A percentile compares a stretch with the other conserved stretches of the same genome.
These are phyloP conservation scores for Rutidosis leptorrhynchoides DNA, from an alignment of 129 eudicot genomes.

Conservation along the genomic window DNA sequence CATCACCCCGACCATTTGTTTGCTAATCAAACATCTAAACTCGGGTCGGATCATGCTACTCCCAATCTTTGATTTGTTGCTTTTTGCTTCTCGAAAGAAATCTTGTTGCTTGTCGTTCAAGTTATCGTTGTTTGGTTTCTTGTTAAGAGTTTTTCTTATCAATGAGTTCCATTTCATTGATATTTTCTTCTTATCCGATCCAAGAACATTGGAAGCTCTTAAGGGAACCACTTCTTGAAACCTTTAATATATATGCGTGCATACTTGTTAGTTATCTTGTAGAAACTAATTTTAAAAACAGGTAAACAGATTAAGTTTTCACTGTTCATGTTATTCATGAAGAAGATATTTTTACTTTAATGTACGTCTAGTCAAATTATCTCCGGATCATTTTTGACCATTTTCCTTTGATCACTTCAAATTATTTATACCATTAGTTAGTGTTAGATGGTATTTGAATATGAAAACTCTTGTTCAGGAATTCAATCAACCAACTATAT, in stretches of 20 bases:
- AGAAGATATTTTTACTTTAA: no score
- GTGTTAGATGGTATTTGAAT: no score
- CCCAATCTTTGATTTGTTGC: conserved; percentile 25
- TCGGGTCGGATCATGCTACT: conserved; percentile 31
- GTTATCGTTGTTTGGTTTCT: conserved; percentile 23
- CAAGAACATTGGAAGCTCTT: conserved; percentile 58
- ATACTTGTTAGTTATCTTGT: not conserved
- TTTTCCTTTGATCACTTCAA: no score
- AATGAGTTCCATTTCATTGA: conserved; percentile 64
- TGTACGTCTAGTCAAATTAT: no score
- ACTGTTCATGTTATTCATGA: no score
- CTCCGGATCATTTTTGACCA: no score
- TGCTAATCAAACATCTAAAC: conserved; percentile 56
- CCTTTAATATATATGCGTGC: conserved; percentile 31
- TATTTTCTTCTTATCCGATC: conserved; percentile 49
- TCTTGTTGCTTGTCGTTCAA: conserved; percentile 17
- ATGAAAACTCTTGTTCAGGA: no score
- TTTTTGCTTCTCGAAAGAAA: conserved; percentile 2
- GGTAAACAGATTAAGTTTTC: no score
- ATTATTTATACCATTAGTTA: no score
- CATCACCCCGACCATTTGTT: conserved; percentile 76
- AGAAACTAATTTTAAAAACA: no score
- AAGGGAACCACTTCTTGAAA: conserved; percentile 86
- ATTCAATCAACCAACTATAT: no score
- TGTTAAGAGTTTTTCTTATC: conserved; percentile 50